Percentiles rank a stretch among this genome's conserved stretches.
These are phyloP conservation scores for Brachypodium distachyon DNA, from an alignment of 202 grass and related monocot genomes.

Conservation along the genomic window DNA sequence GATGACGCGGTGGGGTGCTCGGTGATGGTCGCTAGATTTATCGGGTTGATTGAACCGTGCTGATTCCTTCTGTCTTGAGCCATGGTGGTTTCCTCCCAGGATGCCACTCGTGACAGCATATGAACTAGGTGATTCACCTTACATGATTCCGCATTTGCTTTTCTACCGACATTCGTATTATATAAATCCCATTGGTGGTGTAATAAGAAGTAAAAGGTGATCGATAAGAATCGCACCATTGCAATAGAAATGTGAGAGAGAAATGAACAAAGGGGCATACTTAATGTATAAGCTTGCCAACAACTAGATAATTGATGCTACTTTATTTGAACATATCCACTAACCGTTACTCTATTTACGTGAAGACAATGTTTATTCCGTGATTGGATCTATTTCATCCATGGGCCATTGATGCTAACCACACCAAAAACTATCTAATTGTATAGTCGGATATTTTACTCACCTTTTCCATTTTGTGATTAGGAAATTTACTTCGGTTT, in stretches of 20 bases:
- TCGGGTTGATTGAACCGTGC: neutral
- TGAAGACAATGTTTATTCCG: neutral
- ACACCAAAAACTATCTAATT: neutral
- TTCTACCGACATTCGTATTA: neutral
- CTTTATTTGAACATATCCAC: neutral
- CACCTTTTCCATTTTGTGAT: neutral
- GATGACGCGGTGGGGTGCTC: neutral
- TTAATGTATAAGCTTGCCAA: neutral
- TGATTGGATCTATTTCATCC: neutral
- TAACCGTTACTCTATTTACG: neutral
- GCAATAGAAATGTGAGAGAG: neutral
- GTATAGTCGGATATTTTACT: neutral
- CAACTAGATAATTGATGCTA: neutral
- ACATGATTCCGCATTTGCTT: neutral
- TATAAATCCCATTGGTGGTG: neutral
- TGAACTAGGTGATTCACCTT: neutral
- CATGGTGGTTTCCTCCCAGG: constrained; percentile 10
- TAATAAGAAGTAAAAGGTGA: neutral
- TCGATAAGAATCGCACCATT: neutral
- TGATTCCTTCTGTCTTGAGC: constrained; percentile 3
- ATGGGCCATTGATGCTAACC: neutral
- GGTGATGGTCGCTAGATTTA: neutral
- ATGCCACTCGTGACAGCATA: neutral
- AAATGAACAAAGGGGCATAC: neutral
- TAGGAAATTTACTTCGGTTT: neutral